These are phyloP conservation scores for Botrytis deweyae DNA, from an alignment of 2,329 filamentous ascomycete species.

Conservation along the genomic window DNA sequence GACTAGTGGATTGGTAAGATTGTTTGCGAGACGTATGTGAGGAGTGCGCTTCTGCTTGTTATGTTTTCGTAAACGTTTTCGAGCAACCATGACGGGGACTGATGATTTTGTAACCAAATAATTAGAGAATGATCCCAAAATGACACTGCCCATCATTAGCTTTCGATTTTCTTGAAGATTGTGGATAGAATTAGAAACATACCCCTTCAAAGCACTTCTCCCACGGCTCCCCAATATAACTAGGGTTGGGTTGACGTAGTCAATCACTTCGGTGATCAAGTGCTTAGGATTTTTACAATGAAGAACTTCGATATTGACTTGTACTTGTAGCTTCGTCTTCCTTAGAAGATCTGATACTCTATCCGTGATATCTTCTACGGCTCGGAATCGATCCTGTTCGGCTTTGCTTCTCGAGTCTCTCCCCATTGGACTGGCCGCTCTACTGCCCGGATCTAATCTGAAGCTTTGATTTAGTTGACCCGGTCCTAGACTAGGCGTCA, in stretches of 20 bases:
- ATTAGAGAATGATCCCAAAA: slow-evolving; percentile 94
- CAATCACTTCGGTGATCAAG: slow-evolving; percentile 95
- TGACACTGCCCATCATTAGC: slow-evolving; percentile 60
- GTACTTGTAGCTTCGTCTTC: slow-evolving; percentile 89
- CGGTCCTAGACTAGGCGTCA: slow-evolving; percentile 26
- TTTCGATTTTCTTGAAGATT: slow-evolving; percentile 8
- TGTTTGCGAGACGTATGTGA: slow-evolving; percentile 74
- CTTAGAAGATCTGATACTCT: slow-evolving; percentile 81
- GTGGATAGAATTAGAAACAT: slow-evolving; percentile 39
- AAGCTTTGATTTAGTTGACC: slow-evolving; percentile 31
- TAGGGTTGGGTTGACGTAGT: slow-evolving; percentile 84
- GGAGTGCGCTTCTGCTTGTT: slow-evolving; percentile 70
- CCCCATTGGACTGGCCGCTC: slow-evolving; percentile 37
- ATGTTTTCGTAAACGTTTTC: slow-evolving; percentile 86
- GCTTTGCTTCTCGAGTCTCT: slow-evolving; percentile 54
- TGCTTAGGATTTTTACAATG: slow-evolving; percentile 98
- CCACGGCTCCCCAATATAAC: slow-evolving; percentile 92
- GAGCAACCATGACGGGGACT: slow-evolving; percentile 95
- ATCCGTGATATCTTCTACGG: slow-evolving; percentile 80
- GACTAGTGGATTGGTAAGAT: slow-evolving; percentile 62
- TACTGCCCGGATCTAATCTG: slow-evolving; percentile 31
- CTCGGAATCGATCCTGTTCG: slow-evolving; percentile 77
- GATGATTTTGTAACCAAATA: slow-evolving; percentile 96
- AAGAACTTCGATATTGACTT: slow-evolving; percentile 91
- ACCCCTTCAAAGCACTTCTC: slow-evolving; percentile 90